These are phyloP conservation scores for Yamagishiella unicocca DNA, from an alignment of 139 green algal species.

Conservation along the genomic window DNA sequence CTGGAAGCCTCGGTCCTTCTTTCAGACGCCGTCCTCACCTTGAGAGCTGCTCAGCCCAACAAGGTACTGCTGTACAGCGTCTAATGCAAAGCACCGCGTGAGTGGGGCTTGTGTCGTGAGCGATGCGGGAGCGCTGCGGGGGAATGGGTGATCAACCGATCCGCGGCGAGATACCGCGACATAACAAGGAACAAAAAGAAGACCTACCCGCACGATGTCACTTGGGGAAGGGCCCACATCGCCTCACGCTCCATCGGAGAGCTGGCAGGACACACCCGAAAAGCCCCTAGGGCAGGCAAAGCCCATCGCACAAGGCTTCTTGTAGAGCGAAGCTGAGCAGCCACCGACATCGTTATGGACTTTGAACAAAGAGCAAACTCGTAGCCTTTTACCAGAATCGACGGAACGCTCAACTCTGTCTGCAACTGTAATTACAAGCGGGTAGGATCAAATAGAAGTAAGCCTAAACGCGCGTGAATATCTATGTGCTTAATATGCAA, in stretches of 20 bases:
- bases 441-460: no score
- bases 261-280: not conserved
- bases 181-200: not conserved
- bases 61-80: constrained; percentile 23
- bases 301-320: not conserved
- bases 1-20: not conserved
- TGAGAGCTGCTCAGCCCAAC: constrained; percentile 30
- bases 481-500: no score
- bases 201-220: not conserved
- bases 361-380: not conserved
- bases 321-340: not conserved
- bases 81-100: not conserved
- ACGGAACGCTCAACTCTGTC: not conserved
- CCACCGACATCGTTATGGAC: not conserved
- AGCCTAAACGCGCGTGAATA: no score
- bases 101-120: not conserved
- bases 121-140: no score
- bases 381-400: not conserved
- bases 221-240: not conserved
- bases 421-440: not conserved
- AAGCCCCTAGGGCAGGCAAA: not conserved
- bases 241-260: not conserved
- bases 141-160: no score
- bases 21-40: constrained; percentile 37
- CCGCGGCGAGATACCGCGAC: no score